These are phyloP conservation scores for Cyberlindnera subsufficiens DNA, from an alignment of 805 yeast genomes.

Conservation along the genomic window DNA sequence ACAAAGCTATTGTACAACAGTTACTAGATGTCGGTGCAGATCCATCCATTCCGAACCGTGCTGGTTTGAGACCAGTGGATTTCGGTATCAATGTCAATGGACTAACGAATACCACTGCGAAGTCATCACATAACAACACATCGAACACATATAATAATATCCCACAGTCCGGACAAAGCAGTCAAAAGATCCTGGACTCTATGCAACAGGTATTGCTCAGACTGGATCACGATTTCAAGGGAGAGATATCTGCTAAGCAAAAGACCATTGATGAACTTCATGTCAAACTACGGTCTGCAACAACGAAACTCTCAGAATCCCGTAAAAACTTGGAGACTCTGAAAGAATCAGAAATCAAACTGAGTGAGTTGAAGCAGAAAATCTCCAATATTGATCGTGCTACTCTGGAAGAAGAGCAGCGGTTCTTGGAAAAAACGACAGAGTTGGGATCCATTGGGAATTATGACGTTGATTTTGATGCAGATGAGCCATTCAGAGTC, in stretches of 20 bases:
- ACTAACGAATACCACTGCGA: constrained; percentile 2
- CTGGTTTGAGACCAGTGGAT: constrained; percentile 82
- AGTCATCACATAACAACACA: neutral
- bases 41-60: constrained; percentile 68
- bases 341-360: constrained; percentile 34
- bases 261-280: constrained; percentile 47
- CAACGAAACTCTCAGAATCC: constrained; percentile 41
- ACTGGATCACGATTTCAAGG: constrained; percentile 53
- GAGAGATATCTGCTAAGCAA: constrained; percentile 50
- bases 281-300: constrained; percentile 50
- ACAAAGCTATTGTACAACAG: constrained; percentile 72
- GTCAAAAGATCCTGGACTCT: constrained; percentile 40
- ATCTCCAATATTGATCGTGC: constrained; percentile 56
- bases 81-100: constrained; percentile 59
- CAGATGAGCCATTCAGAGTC: constrained; percentile 87
- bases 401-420: constrained; percentile 53
- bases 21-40: constrained; percentile 87
- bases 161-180: constrained; percentile 14
- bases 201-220: constrained; percentile 45
- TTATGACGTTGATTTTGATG: constrained; percentile 61
- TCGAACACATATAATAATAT: neutral
- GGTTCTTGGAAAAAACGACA: constrained; percentile 39
- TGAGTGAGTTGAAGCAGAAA: constrained; percentile 48
- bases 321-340: constrained; percentile 48
- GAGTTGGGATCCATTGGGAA: constrained; percentile 32